Evolutionary conservation across 352 stramenopile species (phyloP), one percentile per base, ranked within the genome.

Genomic region (Globisporangium okanoganense): DNA sequence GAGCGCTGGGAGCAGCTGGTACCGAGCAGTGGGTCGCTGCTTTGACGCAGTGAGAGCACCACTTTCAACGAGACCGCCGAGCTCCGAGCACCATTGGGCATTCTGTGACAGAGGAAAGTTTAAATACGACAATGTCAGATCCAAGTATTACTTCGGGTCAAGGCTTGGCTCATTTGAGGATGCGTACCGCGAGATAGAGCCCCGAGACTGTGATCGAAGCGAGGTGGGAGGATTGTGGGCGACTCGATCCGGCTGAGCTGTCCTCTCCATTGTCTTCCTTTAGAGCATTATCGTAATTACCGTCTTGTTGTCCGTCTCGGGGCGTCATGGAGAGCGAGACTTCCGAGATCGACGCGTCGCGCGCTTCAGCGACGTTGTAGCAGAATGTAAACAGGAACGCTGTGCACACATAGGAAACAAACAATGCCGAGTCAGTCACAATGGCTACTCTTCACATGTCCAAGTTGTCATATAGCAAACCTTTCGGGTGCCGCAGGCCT

Each of bases 111-210:
- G 9, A 20, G 25, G 2, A 58, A 14, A 18, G 35, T 33, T 33
- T 33, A 33, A 7, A 7, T 33, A 14, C n/a, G 9, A 48, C 24
- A 18, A 10, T 48, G 41, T 48, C 41, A 48, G n/a, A 2, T 27
- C 41, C n/a, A n/a, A n/a, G n/a, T n/a, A n/a, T n/a, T n/a, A n/a
- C n/a, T n/a, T n/a, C n/a, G 10, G 36, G 12, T 33, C 22, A 20
- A 3, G 16, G 4, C 7, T 51, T 51, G n/a, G n/a, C 44, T 51
- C 3, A 48, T 36, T 40, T 53, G 47, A 8, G 20, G 18, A 10
- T 25, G 41, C 73, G 60, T 63, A 87, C 78, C 66, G 73, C 78
- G 38, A 87, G 56, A n/a, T 71, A 65, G 10, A 83, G 53, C 5
- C 72, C 78, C 0, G 71, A 75, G 0, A 87, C 25, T 9, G 67